phyloP scores from a whole-genome alignment of 2,329 filamentous ascomycete species.

The Penicillium sp. region DNA sequence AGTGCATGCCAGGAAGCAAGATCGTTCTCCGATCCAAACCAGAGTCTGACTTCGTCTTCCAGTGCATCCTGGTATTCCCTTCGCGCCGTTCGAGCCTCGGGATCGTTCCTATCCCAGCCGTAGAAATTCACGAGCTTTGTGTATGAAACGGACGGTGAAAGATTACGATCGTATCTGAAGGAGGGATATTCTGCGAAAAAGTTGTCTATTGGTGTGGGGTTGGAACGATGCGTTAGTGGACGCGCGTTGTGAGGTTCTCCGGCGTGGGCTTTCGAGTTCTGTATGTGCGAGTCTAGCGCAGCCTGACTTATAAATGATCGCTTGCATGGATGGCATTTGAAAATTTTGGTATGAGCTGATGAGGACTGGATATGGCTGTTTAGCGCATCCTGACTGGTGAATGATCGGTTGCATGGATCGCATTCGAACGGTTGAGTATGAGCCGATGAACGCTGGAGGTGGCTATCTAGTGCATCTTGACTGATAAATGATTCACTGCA shows the following conservation, averaged over 20 bases:
- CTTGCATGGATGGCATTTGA: background rate
- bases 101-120: background rate
- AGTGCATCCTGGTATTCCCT: background rate
- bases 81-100: background rate
- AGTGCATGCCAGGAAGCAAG: background rate
- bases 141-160: background rate
- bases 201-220: background rate
- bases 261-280: background rate
- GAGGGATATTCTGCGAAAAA: background rate
- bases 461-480: too few relatives aligned
- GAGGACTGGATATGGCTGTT: background rate
- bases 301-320: background rate
- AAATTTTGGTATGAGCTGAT: background rate
- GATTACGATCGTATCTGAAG: background rate
- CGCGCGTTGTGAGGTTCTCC: too few relatives aligned
- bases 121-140: background rate
- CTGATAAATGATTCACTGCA: too few relatives aligned
- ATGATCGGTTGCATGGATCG: background rate
- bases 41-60: background rate
- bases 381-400: background rate
- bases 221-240: too few relatives aligned
- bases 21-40: background rate
- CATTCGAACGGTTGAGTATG: background rate
- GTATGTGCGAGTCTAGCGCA: background rate
- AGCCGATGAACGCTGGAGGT: background rate